phyloP scores from a whole-genome alignment of 1,284 basidiomycete genomes.

The Termitomyces sp. region DNA sequence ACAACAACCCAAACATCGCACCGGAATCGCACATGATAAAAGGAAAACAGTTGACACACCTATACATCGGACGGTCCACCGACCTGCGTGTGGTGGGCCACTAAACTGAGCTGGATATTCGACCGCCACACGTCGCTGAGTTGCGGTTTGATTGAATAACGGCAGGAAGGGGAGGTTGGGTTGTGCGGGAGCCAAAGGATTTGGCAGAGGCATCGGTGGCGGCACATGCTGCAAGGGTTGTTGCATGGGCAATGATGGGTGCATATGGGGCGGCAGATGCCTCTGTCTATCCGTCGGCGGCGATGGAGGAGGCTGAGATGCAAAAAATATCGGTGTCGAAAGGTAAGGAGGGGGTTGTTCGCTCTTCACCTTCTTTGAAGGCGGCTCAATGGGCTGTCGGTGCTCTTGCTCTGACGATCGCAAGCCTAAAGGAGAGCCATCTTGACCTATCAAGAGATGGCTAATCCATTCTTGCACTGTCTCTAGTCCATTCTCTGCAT shows the following conservation, averaged over 20 bases:
- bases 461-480: constrained; percentile 56
- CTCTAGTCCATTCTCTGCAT: constrained; percentile 46
- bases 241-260: constrained; percentile 1
- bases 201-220: constrained; percentile 30
- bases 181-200: constrained; percentile 54
- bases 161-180: constrained; percentile 58
- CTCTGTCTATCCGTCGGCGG: constrained; percentile 17
- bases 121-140: constrained; percentile 55
- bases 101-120: constrained; percentile 53
- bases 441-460: constrained; percentile 39
- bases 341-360: constrained; percentile 23
- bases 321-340: constrained; percentile 26
- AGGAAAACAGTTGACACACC: constrained; percentile 34
- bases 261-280: constrained; percentile 14
- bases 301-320: constrained; percentile 28
- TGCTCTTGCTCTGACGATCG: constrained; percentile 20
- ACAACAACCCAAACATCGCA: constrained; percentile 7
- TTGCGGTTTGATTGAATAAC: constrained; percentile 66
- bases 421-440: constrained; percentile 19
- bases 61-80: constrained; percentile 60
- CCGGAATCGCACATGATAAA: constrained; percentile 2
- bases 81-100: constrained; percentile 61
- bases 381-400: constrained; percentile 23
- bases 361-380: constrained; percentile 33
- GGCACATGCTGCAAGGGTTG: constrained; percentile 14